phyloP scores from a whole-genome alignment of 2,329 filamentous ascomycete genomes.

The Fusarium fujikuroi region DNA sequence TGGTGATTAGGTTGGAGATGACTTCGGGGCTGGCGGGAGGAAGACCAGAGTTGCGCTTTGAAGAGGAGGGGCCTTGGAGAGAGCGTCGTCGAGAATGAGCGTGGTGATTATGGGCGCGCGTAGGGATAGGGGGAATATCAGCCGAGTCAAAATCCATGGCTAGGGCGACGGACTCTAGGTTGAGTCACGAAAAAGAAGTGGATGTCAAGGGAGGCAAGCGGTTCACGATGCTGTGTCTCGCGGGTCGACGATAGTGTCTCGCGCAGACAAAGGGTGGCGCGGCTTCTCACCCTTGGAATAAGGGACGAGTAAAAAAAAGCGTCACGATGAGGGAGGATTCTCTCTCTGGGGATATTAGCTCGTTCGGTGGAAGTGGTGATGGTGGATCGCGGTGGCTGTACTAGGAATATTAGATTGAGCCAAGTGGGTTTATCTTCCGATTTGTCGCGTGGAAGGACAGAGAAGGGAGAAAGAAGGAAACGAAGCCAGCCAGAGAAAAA shows the following conservation, averaged over 20 bases:
- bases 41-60: slow-evolving; percentile 40
- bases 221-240: slow-evolving; percentile 1
- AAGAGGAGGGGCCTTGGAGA: slow-evolving; percentile 26
- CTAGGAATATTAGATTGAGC: slow-evolving; percentile 20
- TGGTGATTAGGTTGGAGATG: slow-evolving; percentile 76
- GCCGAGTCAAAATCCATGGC: slow-evolving; percentile 46
- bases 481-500: not conserved
- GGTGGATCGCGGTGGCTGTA: slow-evolving; percentile 23
- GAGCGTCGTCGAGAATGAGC: slow-evolving; percentile 30
- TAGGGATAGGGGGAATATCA: slow-evolving; percentile 48
- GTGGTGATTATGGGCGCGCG: slow-evolving; percentile 37
- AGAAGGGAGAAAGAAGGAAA: slow-evolving; percentile 1
- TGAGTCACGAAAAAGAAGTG: slow-evolving; percentile 19
- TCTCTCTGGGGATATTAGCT: slow-evolving; percentile 22
- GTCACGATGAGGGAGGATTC: not conserved
- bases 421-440: slow-evolving; percentile 12
- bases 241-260: slow-evolving; percentile 9
- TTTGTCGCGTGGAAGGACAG: not conserved
- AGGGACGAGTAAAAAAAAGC: slow-evolving; percentile 9
- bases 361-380: slow-evolving; percentile 27
- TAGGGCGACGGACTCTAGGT: slow-evolving; percentile 24
- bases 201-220: slow-evolving; percentile 23
- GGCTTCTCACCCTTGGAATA: slow-evolving; percentile 3
- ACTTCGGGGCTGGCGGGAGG: slow-evolving; percentile 72
- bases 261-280: slow-evolving; percentile 17